Evolutionary conservation across 345 rosid genomes (phyloP).

Genomic region (Trapa bicornis): DNA sequence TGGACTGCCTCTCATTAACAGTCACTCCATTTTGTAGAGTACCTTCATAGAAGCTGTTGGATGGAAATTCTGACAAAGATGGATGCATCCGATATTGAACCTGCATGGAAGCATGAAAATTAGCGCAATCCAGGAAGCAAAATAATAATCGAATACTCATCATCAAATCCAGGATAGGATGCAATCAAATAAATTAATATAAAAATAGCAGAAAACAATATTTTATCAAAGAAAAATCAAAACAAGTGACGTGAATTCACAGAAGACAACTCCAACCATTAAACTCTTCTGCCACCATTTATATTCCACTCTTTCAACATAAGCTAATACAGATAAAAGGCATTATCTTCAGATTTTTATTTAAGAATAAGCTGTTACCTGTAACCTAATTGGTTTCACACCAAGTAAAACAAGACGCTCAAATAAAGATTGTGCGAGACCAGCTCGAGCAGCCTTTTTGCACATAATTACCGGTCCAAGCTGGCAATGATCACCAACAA

Average conservation of each 20-base stretch:
- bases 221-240: not conserved
- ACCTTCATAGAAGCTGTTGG: slow-evolving; percentile 97
- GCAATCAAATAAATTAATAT: too few relatives aligned
- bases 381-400: slow-evolving; percentile 94
- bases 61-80: slow-evolving; percentile 92
- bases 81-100: slow-evolving; percentile 99
- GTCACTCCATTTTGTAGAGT: slow-evolving; percentile 99
- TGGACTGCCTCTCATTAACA: slow-evolving; percentile 78
- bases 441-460: slow-evolving; percentile 99
- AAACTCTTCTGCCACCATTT: too few relatives aligned
- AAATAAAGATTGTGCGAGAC: slow-evolving; percentile 91
- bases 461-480: slow-evolving; percentile 99
- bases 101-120: slow-evolving; percentile 24
- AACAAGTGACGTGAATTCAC: too few relatives aligned
- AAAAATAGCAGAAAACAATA: too few relatives aligned
- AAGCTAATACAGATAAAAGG: not conserved
- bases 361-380: slow-evolving; percentile 33
- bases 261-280: too few relatives aligned
- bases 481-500: slow-evolving; percentile 99
- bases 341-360: not conserved
- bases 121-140: not conserved
- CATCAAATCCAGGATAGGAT: too few relatives aligned
- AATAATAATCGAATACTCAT: not conserved
- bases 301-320: not conserved
- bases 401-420: slow-evolving; percentile 97